Base-by-base conservation (phyloP, 805 yeast genomes). In the Schizosaccharomyces osmophilus region DNA sequence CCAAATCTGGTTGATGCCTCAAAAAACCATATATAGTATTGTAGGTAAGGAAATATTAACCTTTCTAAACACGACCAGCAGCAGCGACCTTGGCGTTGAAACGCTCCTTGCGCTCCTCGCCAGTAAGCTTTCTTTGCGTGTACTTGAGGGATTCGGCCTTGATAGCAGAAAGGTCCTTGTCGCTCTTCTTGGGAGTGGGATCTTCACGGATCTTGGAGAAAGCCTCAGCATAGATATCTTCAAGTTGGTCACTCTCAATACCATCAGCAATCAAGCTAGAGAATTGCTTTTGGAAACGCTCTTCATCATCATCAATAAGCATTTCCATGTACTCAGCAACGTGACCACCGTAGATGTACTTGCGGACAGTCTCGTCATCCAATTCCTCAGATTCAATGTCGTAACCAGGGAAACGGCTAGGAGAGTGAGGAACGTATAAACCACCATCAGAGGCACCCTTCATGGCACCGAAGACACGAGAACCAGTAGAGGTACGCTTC, bases 391-490 rank as follows among this genome's bases (percentile, higher is more conserved):
- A 74, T 82, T 90, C 98, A 72, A 90, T 87, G 78, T 90, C 98
- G 94, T 90, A 90, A 81, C 98, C 98, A 79, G 98, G 98, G 95
- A 89, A 93, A 85, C 98, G 89, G 83, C 89, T 89, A 75, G 95
- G 86, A 71, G 95, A 87, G 89, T 90, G 98, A 71, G 98, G 98
- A 75, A 90, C 81, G 89, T 85, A 87, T 73, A 90, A 82, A 73
- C 98, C 98, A 86, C 98, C 98, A 77, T 90, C 98, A 67, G 97
- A 90, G 74, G 98, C 98, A 86, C 98, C 98, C 85, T 90, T 90
- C 74, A 93, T 81, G 74, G 93, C 97, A 87, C 97, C 98, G 73
- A 90, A 90, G 77, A 93, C 82, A 79, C 95, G 87, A 75, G 97
- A 97, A 87, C 98, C 98, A 73, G 97, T 89, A 80, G 98, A 93